phyloP scores from a whole-genome alignment of 2,329 filamentous ascomycete species.

The Septoria petroselini region DNA sequence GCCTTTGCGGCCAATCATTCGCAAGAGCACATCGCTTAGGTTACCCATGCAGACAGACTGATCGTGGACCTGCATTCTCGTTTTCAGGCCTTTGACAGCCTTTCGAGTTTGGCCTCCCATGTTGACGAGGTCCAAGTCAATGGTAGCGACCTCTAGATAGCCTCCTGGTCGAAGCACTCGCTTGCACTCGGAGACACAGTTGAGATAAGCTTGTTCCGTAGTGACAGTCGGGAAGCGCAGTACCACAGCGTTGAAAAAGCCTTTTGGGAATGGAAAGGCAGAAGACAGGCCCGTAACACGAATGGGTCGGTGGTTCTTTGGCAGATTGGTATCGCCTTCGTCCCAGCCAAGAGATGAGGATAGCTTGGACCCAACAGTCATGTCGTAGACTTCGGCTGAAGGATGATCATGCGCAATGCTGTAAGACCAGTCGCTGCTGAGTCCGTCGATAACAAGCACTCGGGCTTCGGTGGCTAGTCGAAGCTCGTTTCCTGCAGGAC shows the following conservation, averaged over 20 bases:
- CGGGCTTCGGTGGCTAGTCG: conserved; percentile 56
- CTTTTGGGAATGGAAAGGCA: conserved; percentile 70
- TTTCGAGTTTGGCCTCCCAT: conserved; percentile 71
- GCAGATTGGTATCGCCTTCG: conserved; percentile 25
- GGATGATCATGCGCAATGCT: conserved; percentile 80
- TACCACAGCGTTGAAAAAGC: conserved; percentile 73
- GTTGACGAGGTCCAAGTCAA: conserved; percentile 77
- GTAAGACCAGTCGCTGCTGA: conserved; percentile 88
- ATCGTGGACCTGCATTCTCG: conserved; percentile 61
- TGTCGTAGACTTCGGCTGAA: conserved; percentile 69
- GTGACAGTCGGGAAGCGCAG: conserved; percentile 72
- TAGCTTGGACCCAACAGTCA: conserved; percentile 24
- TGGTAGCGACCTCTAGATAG: conserved; percentile 72
- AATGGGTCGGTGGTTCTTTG: conserved; percentile 70
- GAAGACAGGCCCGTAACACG: conserved; percentile 61
- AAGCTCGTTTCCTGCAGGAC: conserved; percentile 71
- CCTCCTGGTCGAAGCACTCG: conserved; percentile 75
- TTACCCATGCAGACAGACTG: conserved; percentile 59
- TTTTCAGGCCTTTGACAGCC: conserved; percentile 68
- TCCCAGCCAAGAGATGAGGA: conserved; percentile 21
- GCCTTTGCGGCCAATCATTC: conserved; percentile 64
- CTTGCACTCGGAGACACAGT: conserved; percentile 70
- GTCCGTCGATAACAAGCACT: conserved; percentile 75
- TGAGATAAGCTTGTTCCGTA: conserved; percentile 65
- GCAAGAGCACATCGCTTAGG: conserved; percentile 57